Evolutionary conservation across 345 rosid species (phyloP).

Genomic region (Microcos paniculata): DNA sequence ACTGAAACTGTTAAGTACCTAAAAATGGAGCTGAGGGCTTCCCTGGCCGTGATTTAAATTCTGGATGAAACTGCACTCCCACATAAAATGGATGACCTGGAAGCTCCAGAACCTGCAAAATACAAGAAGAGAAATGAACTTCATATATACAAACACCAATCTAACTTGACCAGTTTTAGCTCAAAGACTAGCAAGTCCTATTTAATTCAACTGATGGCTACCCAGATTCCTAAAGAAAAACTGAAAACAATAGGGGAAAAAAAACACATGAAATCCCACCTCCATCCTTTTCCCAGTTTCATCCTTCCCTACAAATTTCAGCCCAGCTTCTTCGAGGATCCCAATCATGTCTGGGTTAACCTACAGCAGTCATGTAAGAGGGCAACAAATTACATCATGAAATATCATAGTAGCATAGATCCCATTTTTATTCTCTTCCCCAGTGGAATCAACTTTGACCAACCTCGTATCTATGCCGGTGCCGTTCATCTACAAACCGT

Average conservation of each 20-base stretch:
- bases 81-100: slow-evolving; percentile 73
- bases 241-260: not conserved
- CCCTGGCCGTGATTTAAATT: slow-evolving; percentile 89
- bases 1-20: slow-evolving; percentile 56
- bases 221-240: not conserved
- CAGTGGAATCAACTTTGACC: slow-evolving; percentile 19
- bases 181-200: not conserved
- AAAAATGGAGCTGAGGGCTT: slow-evolving; percentile 86
- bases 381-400: not conserved
- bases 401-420: slow-evolving; percentile 4
- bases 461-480: slow-evolving; percentile 97
- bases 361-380: slow-evolving; percentile 31
- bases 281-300: slow-evolving; percentile 86
- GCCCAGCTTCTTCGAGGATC: slow-evolving; percentile 78
- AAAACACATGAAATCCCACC: slow-evolving; percentile 39
- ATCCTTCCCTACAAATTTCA: slow-evolving; percentile 89
- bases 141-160: not conserved
- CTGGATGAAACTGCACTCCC: slow-evolving; percentile 95
- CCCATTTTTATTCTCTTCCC: not conserved
- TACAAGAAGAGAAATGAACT: not conserved
- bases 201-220: not conserved
- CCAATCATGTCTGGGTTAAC: slow-evolving; percentile 80
- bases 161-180: not conserved
- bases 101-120: slow-evolving; percentile 65
- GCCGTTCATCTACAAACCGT: slow-evolving; percentile 70